Evolutionary conservation across 768 basidiomycete genomes (phyloP).

Genomic region (Trametes coccinea): DNA sequence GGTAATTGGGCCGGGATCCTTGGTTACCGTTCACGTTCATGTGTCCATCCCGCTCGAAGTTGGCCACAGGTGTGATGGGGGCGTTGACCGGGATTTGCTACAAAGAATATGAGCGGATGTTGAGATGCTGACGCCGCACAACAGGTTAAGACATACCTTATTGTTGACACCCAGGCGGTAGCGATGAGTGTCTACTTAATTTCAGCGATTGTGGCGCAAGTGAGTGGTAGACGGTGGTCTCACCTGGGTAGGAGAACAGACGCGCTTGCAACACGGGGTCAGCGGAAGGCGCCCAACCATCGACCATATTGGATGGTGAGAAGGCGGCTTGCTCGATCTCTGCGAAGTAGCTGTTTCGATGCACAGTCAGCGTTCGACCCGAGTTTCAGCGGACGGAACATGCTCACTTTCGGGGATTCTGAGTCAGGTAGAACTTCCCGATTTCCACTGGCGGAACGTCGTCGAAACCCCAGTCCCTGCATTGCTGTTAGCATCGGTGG

Average conservation of each 20-base stretch:
- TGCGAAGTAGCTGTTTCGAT: constrained; percentile 31
- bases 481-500: neutral
- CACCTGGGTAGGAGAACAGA: constrained; percentile 57
- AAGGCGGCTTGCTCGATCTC: constrained; percentile 49
- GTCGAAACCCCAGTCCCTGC: constrained; percentile 38
- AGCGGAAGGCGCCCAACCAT: constrained; percentile 49
- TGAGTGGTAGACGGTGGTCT: neutral
- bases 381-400: neutral
- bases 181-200: constrained; percentile 37
- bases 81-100: constrained; percentile 42
- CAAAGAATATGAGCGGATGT: neutral
- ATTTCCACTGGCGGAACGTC: constrained; percentile 38
- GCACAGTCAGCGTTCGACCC: neutral
- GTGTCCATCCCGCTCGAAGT: constrained; percentile 41
- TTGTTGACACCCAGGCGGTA: constrained; percentile 42
- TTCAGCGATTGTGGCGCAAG: neutral
- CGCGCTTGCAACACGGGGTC: constrained; percentile 61
- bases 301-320: constrained; percentile 51
- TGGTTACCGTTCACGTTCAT: constrained; percentile 40
- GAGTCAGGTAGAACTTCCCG: constrained; percentile 39
- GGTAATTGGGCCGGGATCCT: constrained; percentile 42
- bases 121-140: neutral
- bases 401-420: constrained; percentile 36
- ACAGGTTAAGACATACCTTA: constrained; percentile 19
- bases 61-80: constrained; percentile 40